phyloP scores from a whole-genome alignment of 2,329 filamentous ascomycete genomes.

The Epichloe glyceriae region DNA sequence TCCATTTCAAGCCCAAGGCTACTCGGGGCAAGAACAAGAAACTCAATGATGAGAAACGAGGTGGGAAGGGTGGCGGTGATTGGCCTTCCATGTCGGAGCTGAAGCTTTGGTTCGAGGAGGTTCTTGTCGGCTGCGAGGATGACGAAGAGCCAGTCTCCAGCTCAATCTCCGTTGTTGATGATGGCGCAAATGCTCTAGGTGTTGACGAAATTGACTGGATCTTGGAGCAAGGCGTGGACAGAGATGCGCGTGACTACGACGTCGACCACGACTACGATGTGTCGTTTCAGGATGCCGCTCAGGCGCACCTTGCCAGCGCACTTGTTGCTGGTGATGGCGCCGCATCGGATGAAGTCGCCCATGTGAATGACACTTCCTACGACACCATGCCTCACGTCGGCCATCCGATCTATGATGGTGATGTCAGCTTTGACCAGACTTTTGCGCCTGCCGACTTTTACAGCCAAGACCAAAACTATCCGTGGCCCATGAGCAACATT shows the following conservation, averaged over 20 bases:
- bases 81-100: constrained; percentile 44
- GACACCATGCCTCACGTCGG: not conserved
- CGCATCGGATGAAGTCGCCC: not conserved
- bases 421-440: not conserved
- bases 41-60: constrained; percentile 33
- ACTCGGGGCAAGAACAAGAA: constrained; percentile 30
- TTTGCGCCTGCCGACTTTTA: not conserved
- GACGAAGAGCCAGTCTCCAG: constrained; percentile 13
- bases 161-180: constrained; percentile 14
- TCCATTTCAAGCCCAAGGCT: constrained; percentile 65
- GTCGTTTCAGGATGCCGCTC: not conserved
- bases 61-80: constrained; percentile 40
- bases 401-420: not conserved
- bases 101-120: constrained; percentile 44
- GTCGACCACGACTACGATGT: not conserved
- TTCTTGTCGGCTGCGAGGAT: constrained; percentile 27
- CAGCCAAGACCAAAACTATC: not conserved
- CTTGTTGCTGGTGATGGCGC: not conserved
- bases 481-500: not conserved
- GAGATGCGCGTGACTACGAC: not conserved
- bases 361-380: not conserved
- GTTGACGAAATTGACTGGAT: not conserved
- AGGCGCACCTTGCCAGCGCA: not conserved
- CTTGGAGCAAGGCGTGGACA: not conserved
- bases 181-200: constrained; percentile 11